phyloP scores from a whole-genome alignment of 345 rosid species.

The Capsella bursapastoris region DNA sequence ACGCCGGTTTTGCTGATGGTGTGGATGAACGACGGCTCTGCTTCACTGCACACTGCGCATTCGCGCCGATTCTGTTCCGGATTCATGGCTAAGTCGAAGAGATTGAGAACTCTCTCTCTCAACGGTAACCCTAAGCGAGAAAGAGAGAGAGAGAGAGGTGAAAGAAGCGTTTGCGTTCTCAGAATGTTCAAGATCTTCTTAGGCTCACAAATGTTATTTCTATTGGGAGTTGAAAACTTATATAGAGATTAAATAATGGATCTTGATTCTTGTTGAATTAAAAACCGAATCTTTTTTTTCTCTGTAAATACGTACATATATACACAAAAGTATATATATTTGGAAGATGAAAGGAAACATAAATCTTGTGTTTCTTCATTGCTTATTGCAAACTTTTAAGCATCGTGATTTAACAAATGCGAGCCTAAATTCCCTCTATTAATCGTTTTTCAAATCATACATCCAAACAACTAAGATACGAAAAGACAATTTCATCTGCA shows the following conservation, averaged over 20 bases:
- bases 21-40: conserved; percentile 50
- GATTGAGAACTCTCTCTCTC: conserved; percentile 18
- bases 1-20: conserved; percentile 42
- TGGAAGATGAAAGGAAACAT: conserved; percentile 9
- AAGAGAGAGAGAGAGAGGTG: conserved; percentile 11
- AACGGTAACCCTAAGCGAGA: conserved; percentile 40
- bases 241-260: conserved; percentile 5
- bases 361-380: conserved; percentile 28
- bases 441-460: conserved; percentile 33
- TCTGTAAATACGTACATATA: not conserved
- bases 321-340: conserved; percentile 1
- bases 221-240: conserved; percentile 19
- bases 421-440: conserved; percentile 34
- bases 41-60: conserved; percentile 49
- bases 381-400: conserved; percentile 39
- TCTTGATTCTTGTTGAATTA: conserved; percentile 29
- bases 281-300: conserved; percentile 5
- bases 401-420: conserved; percentile 29
- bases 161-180: conserved; percentile 39
- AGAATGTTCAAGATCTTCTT: conserved; percentile 29
- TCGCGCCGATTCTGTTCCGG: conserved; percentile 34
- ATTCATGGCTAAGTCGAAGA: conserved; percentile 41
- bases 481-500: conserved; percentile 36
- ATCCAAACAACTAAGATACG: conserved; percentile 36
- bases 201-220: conserved; percentile 12